Evolutionary conservation across 305 asterid species (phyloP), one percentile per base, ranked within the genome.

Genomic region (Fraxinus dipetala): DNA sequence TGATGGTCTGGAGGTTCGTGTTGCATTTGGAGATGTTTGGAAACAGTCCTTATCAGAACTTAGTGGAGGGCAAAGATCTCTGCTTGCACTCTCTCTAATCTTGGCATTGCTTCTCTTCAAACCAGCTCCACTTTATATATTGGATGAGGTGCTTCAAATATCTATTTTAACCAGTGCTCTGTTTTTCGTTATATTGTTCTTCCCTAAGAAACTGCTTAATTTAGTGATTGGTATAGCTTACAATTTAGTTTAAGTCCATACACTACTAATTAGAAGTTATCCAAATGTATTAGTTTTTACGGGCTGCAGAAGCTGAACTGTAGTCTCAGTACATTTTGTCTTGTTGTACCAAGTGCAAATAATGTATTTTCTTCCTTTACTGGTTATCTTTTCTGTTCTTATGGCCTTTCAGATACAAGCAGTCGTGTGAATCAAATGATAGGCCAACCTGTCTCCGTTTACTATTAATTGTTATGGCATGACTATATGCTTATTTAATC

Each of bases 21-120:
- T 96, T 85, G 99, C 99, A 74, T 96, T 96, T 87, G 98, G 99
- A 78, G 87, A 89, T 86, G 99, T 96, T 69, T 96, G 98, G 99
- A 96, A 96, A 87, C 98, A 94, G 86, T 96, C 99, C 54, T 79
- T 96, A 78, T 96, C 99, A 59, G 99, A 96, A 87, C 98, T 96
- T 51, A 96, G 99, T 85, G 99, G 98, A 75, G 99, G 99, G 72
- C 99, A 96, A 83, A 91, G 99, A 87, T 96, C 99, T 77, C 87
- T 96, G 36, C 97, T 96, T 20, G 98, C 98, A 11, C 98, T 96
- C 82, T 96, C 99, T 79, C 85, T 96, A 79, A 96, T 96, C 82
- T 83, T 96, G 92, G 99, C 99, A 30, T 85, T 94, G 92, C 98
- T 96, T 81, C 97, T 94, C 79, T 96, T 94, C 86, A 96, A 94